phyloP scores from a whole-genome alignment of 2,329 filamentous ascomycete species.

The Alternaria infectoria region DNA sequence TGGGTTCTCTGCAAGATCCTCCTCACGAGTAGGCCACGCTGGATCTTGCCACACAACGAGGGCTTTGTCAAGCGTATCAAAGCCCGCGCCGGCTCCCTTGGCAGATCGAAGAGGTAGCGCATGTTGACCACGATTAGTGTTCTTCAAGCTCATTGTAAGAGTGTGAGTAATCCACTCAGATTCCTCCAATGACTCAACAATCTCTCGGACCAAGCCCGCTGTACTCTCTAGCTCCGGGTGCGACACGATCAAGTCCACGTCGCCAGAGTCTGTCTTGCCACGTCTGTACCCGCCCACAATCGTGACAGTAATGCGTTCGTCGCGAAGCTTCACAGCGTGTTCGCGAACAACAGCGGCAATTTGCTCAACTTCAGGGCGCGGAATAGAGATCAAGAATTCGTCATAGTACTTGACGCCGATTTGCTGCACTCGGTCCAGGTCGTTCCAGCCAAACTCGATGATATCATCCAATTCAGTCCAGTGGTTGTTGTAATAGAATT shows the following conservation, averaged over 20 bases:
- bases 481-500: conserved; percentile 77
- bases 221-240: conserved; percentile 76
- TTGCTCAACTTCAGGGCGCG: conserved; percentile 72
- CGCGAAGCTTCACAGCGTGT: conserved; percentile 70
- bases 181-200: conserved; percentile 74
- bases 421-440: conserved; percentile 80
- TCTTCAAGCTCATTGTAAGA: conserved; percentile 71
- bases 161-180: conserved; percentile 80
- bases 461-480: conserved; percentile 89
- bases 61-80: conserved; percentile 90
- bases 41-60: conserved; percentile 90
- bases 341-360: conserved; percentile 69
- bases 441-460: conserved; percentile 79
- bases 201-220: conserved; percentile 69
- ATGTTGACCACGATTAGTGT: conserved; percentile 74
- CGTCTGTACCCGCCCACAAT: conserved; percentile 84
- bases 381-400: conserved; percentile 76
- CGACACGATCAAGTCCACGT: conserved; percentile 85
- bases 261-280: conserved; percentile 74
- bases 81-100: conserved; percentile 62
- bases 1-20: conserved; percentile 43
- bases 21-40: conserved; percentile 46
- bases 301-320: conserved; percentile 61
- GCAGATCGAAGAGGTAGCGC: conserved; percentile 61
- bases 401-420: conserved; percentile 95